Conservation (phyloP, 78 protist species). For the Dictyostelium intermedium region DNA sequence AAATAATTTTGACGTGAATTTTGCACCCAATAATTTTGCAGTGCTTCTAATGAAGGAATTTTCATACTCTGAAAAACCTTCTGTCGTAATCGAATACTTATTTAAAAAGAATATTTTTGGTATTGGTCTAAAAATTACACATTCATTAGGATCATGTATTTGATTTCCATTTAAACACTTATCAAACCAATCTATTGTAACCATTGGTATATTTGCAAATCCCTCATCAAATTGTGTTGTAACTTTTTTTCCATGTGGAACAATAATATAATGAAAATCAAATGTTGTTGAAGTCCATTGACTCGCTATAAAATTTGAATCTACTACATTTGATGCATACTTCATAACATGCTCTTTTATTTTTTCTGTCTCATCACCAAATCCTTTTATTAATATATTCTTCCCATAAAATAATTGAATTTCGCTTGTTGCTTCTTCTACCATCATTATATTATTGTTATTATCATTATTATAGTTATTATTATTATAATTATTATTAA, state of each 20-base stretch:
- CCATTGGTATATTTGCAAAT: background rate
- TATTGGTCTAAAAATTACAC: conserved; percentile 11
- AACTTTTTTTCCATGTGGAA: conserved; percentile 16
- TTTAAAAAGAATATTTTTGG: background rate
- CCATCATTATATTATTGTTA: background rate
- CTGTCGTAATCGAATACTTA: background rate
- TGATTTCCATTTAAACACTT: background rate
- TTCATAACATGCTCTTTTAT: background rate
- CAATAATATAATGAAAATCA: background rate
- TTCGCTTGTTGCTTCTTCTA: background rate
- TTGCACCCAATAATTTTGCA: conserved; percentile 3
- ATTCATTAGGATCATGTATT: background rate
- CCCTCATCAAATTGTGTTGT: background rate
- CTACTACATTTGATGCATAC: background rate
- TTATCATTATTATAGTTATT: background rate
- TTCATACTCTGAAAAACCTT: background rate
- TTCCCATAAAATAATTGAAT: background rate
- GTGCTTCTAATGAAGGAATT: background rate
- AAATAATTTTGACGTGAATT: background rate
- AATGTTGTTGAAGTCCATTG: conserved; percentile 3
- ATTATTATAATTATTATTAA: background rate
- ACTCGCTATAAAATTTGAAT: background rate
- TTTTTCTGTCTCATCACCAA: background rate
- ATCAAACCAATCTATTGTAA: conserved; percentile 15
- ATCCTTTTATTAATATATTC: background rate